Evolutionary conservation across 1,284 basidiomycete species (phyloP), one percentile per base, ranked within the genome.

Genomic region (Stygiomarasmius scandens): DNA sequence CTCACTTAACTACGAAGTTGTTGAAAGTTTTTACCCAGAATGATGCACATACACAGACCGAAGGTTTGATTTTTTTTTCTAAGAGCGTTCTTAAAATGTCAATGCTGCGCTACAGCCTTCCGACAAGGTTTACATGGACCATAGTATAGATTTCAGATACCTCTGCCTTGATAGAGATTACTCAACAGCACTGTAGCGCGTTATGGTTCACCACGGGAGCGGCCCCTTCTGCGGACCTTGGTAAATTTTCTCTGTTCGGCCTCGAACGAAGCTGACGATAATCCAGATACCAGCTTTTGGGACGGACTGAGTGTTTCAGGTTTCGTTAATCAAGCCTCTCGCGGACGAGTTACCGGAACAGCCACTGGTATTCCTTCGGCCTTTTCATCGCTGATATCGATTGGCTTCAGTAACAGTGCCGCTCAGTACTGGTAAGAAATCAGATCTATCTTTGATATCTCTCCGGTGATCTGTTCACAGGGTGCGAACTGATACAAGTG

Each of bases 381-480:
- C 1, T 72, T 68, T 60, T 48, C 66, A 0, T 61, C 58, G 23
- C 53, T 63, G 19, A 66, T 70, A 46, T 53, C 61, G 6, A 59
- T 76, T 45, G 70, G 71, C 6, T 74, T 70, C 61, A 66, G 65
- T 45, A 76, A 75, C 60, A 64, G 60, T 38, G 67, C 59, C 19
- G 69, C 71, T 5, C 69, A 77, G 58, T 77, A 77, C 64, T 77
- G 76, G 76, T 71, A 34, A 22, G 63, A n/a, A n/a, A n/a, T n/a
- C n/a, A n/a, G n/a, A n/a, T n/a, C n/a, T n/a, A n/a, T n/a, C n/a
- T n/a, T n/a, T n/a, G n/a, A n/a, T n/a, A n/a, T n/a, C n/a, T n/a
- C n/a, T n/a, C n/a, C n/a, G n/a, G n/a, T n/a, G n/a, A n/a, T 2
- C 12, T 38, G 12, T 24, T 2, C 52, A 11, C 50, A 72, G 70